Conservation (phyloP, 306 rosid species). For the Dryas alaskensis region DNA sequence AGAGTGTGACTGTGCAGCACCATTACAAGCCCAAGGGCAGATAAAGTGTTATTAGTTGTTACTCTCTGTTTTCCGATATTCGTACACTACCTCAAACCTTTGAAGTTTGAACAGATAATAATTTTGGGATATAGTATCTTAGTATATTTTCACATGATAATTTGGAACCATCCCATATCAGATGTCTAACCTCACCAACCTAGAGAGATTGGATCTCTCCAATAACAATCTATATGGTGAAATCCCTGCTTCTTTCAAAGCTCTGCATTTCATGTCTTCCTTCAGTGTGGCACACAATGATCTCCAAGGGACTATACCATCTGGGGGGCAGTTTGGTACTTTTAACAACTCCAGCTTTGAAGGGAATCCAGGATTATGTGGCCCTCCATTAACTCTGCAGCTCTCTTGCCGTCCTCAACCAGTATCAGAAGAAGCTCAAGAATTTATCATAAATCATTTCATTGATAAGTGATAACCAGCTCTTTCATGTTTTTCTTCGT, state of each 20-base stretch:
- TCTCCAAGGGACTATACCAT: constrained; percentile 26
- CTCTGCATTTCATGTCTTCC: neutral
- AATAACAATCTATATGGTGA: neutral
- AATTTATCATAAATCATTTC: too few species aligned
- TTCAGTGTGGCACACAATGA: neutral
- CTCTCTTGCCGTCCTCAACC: constrained; percentile 47
- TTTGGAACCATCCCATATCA: neutral
- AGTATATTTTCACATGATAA: too few species aligned
- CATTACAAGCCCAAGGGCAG: too few species aligned
- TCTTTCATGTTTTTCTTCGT: too few species aligned
- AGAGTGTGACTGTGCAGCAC: too few species aligned
- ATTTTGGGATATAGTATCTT: too few species aligned
- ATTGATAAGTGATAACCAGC: too few species aligned
- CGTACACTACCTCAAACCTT: too few species aligned
- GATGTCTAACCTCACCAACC: neutral
- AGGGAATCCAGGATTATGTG: constrained; percentile 62
- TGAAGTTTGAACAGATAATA: too few species aligned
- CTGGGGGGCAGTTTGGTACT: constrained; percentile 70
- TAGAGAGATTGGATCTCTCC: neutral
- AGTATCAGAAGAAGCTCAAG: neutral
- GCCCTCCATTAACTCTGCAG: constrained; percentile 40
- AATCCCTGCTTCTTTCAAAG: neutral
- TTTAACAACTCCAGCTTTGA: constrained; percentile 59
- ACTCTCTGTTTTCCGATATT: too few species aligned
- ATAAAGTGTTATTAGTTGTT: too few species aligned